A percentile compares a stretch with the other conserved stretches of the same genome.
These are phyloP conservation scores for Vigna radiata DNA, from an alignment of 306 rosid genomes.

Conservation along the genomic window DNA sequence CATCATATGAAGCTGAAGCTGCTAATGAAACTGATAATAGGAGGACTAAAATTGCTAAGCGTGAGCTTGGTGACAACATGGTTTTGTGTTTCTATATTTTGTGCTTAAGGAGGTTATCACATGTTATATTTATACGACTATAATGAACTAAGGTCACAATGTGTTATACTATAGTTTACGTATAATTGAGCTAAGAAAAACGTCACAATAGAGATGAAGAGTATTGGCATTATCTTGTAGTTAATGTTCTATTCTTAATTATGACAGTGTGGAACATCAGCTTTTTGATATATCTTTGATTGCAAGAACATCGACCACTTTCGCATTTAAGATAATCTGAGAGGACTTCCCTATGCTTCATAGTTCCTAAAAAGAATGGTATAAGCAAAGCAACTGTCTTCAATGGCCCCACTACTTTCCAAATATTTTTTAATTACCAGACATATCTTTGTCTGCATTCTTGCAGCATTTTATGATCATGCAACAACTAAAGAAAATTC, in stretches of 20 bases:
- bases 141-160: conserved; percentile 15
- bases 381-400: conserved; percentile 38
- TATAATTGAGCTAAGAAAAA: conserved; percentile 52
- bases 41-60: conserved; percentile 44
- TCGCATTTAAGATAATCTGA: conserved; percentile 26
- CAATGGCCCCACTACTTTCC: conserved; percentile 39
- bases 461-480: conserved; percentile 39
- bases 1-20: conserved; percentile 52
- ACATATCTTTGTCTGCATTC: conserved; percentile 16
- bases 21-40: conserved; percentile 50
- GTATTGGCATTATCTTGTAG: conserved; percentile 42
- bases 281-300: conserved; percentile 37
- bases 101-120: conserved; percentile 19
- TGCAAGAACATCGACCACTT: conserved; percentile 47
- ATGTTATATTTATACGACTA: conserved; percentile 28
- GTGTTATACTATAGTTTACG: conserved; percentile 16
- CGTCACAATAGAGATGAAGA: conserved; percentile 48
- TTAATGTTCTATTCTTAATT: conserved; percentile 39
- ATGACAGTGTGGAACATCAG: conserved; percentile 34
- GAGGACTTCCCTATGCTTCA: neutral
- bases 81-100: conserved; percentile 36
- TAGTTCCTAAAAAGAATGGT: conserved; percentile 18
- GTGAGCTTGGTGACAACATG: conserved; percentile 48
- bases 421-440: conserved; percentile 19
- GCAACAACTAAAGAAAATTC: conserved; percentile 38